Conservation (phyloP, 129 eudicot genomes). For the Chrysanthemum lavandulifolium region DNA sequence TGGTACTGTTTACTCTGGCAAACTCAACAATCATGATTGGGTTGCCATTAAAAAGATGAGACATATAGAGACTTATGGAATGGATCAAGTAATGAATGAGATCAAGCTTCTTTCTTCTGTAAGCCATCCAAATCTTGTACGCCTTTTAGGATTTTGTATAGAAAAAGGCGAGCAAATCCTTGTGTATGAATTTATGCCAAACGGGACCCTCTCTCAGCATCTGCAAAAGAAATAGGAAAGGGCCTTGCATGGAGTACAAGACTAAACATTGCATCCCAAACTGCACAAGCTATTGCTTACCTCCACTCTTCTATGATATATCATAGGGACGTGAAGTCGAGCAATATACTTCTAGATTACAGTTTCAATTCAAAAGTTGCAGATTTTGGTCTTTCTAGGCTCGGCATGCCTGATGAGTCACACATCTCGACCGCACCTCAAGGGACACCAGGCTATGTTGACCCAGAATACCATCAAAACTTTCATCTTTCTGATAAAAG, state of each 20-base stretch:
- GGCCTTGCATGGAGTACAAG: slow-evolving; percentile 87
- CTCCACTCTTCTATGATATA: slow-evolving; percentile 81
- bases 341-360: slow-evolving; percentile 80
- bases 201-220: slow-evolving; percentile 85
- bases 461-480: slow-evolving; percentile 94
- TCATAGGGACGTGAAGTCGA: slow-evolving; percentile 91
- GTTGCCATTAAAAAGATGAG: slow-evolving; percentile 82
- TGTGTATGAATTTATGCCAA: slow-evolving; percentile 87
- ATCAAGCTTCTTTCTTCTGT: slow-evolving; percentile 91
- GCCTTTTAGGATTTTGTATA: slow-evolving; percentile 83
- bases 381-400: slow-evolving; percentile 92
- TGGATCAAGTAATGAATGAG: slow-evolving; percentile 88
- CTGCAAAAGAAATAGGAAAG: slow-evolving; percentile 80
- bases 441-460: slow-evolving; percentile 97
- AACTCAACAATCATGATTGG: slow-evolving; percentile 68
- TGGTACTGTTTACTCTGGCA: slow-evolving; percentile 90
- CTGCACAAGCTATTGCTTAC: slow-evolving; percentile 85
- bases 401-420: slow-evolving; percentile 77
- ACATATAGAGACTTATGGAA: slow-evolving; percentile 58
- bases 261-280: slow-evolving; percentile 74
- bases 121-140: slow-evolving; percentile 91
- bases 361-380: slow-evolving; percentile 80
- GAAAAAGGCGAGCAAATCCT: slow-evolving; percentile 91
- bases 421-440: slow-evolving; percentile 97
- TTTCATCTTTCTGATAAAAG: slow-evolving; percentile 92